phyloP scores from a whole-genome alignment of 805 yeast genomes.

The Candida palmyrensis region DNA sequence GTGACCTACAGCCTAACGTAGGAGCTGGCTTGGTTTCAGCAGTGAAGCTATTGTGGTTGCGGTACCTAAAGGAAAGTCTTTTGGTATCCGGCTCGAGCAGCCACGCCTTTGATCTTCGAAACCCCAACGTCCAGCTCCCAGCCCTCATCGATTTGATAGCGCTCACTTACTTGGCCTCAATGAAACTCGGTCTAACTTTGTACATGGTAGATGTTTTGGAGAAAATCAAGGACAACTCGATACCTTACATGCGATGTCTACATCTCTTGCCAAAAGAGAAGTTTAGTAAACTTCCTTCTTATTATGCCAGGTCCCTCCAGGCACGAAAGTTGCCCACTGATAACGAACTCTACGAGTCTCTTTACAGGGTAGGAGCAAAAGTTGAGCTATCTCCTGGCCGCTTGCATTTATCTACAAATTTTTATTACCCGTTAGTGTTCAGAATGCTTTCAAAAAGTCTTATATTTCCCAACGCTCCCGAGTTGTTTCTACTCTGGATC shows the following conservation, averaged over 20 bases:
- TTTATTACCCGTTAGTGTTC: slow-evolving; percentile 34
- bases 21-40: slow-evolving; percentile 15
- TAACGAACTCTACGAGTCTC: slow-evolving; percentile 27
- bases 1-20: slow-evolving; percentile 6
- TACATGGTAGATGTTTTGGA: slow-evolving; percentile 44
- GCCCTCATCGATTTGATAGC: slow-evolving; percentile 26
- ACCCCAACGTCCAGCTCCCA: slow-evolving; percentile 13
- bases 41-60: slow-evolving; percentile 32
- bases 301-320: slow-evolving; percentile 31
- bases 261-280: slow-evolving; percentile 34
- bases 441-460: slow-evolving; percentile 37
- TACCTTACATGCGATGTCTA: slow-evolving; percentile 46
- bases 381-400: slow-evolving; percentile 5
- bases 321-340: slow-evolving; percentile 35
- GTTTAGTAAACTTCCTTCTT: slow-evolving; percentile 32
- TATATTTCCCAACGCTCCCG: slow-evolving; percentile 45
- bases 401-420: slow-evolving; percentile 14
- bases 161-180: slow-evolving; percentile 47
- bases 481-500: slow-evolving; percentile 34
- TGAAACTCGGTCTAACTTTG: slow-evolving; percentile 44
- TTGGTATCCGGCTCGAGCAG: slow-evolving; percentile 1
- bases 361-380: slow-evolving; percentile 9
- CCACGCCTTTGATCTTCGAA: no score
- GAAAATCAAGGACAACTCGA: slow-evolving; percentile 35
- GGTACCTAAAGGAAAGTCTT: slow-evolving; percentile 10